These are phyloP conservation scores for Trichoderma sp. DNA, from an alignment of 2,329 filamentous ascomycete species.

Conservation along the genomic window DNA sequence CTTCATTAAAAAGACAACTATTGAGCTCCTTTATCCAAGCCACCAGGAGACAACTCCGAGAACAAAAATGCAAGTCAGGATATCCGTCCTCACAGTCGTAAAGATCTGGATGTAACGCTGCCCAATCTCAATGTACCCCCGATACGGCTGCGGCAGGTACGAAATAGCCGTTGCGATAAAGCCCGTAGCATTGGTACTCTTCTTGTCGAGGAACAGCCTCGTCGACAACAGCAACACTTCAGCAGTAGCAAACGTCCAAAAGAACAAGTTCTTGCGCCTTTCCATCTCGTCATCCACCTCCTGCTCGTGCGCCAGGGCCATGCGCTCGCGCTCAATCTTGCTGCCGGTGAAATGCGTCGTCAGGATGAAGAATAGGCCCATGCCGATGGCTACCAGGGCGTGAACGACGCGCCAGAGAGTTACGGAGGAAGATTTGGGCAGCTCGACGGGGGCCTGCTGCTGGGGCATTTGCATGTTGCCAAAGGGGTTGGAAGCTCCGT, in stretches of 20 bases:
- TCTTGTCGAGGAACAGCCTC: constrained; percentile 69
- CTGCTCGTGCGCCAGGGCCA: constrained; percentile 33
- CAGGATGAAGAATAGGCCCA: constrained; percentile 71
- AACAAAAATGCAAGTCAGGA: constrained; percentile 76
- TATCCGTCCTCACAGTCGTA: constrained; percentile 69
- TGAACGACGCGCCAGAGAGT: constrained; percentile 73
- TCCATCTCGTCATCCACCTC: constrained; percentile 35
- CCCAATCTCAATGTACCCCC: constrained; percentile 61
- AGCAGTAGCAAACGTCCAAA: constrained; percentile 78
- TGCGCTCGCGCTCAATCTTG: constrained; percentile 58
- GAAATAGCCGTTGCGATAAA: constrained; percentile 64
- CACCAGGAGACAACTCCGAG: constrained; percentile 60
- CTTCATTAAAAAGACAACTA: neutral
- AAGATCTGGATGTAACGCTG: constrained; percentile 71
- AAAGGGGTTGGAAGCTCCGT: constrained; percentile 40
- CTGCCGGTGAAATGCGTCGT: constrained; percentile 70
- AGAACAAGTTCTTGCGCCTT: constrained; percentile 53
- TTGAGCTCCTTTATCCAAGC: constrained; percentile 29
- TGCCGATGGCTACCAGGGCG: constrained; percentile 67
- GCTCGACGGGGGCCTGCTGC: constrained; percentile 38
- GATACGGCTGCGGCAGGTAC: constrained; percentile 66
- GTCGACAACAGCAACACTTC: constrained; percentile 73
- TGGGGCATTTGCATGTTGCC: constrained; percentile 42
- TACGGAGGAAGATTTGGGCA: constrained; percentile 41
- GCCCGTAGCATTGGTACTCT: constrained; percentile 57